Evolutionary conservation across 148 eudicot genomes (phyloP), one percentile per base, ranked within the genome.

Genomic region (Simmondsia chinensis): DNA sequence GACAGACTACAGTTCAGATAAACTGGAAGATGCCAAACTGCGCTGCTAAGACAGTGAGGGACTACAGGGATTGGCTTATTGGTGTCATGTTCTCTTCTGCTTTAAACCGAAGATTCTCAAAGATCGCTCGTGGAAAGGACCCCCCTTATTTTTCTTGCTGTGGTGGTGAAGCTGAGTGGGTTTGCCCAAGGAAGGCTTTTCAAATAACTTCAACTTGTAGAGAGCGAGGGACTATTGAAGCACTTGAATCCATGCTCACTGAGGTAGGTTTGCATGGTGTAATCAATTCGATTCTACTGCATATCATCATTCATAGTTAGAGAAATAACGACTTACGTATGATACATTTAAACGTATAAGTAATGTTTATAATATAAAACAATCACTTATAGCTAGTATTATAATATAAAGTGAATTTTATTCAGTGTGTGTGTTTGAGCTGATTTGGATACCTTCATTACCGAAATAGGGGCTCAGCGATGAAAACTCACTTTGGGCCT

Each of bases 81-180:
- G 93, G 80, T 41, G 75, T 75, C 4, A 79, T 86, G 66, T 86
- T 82, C 61, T 72, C 71, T 35, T 71, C 78, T 33, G 93, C 96
- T 54, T 44, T 86, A 47, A 86, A 82, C 53, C 93, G 77, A 49
- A 73, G 96, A 59, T 79, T 75, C 65, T 71, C 73, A 42, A 86
- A 82, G 59, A 63, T 86, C 56, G 75, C 93, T 55, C 79, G 87
- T 29, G 66, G 79, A 68, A 82, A 68, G 56, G 75, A 86, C 44
- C 79, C 87, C 12, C 87, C 96, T n/a, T 86, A 62, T 50, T 86
- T 82, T 61, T 75, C 77, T 42, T 82, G 93, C 68, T 73, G 79
- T 25, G 66, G 64, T 50, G 71, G 73, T 50, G 72, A 83, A 20
- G 73, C 69, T 52, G 77, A 70, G 48, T 60, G 78, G 24, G 95